Percentiles rank a stretch among this genome's conserved stretches.
Evolutionary conservation across 148 eudicot species (phyloP).

Genomic region (Arbutus unedo): DNA sequence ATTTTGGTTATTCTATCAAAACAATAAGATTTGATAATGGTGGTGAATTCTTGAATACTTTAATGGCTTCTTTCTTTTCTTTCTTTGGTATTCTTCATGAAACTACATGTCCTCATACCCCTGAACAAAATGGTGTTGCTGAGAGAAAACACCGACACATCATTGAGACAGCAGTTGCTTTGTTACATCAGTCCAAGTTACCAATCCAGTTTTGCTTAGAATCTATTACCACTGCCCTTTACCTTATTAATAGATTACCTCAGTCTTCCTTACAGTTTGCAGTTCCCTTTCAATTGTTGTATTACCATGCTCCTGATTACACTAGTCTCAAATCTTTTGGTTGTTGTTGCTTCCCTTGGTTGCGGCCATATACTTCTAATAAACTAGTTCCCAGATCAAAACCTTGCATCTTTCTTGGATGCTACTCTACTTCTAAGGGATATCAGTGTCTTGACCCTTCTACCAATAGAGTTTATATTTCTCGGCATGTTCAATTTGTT

Average conservation of each 20-base stretch:
- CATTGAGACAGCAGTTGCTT: not conserved
- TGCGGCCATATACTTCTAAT: not conserved
- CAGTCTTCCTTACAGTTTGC: not conserved
- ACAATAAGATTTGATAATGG: not conserved
- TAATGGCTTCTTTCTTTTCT: not conserved
- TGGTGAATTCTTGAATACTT: not conserved
- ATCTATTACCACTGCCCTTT: not conserved
- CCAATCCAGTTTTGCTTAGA: not conserved
- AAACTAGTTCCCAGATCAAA: not conserved
- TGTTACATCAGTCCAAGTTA: not conserved
- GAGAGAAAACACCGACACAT: not conserved
- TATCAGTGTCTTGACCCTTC: not conserved
- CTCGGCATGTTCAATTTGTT: not conserved
- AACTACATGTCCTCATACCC: not conserved
- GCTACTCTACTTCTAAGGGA: not conserved
- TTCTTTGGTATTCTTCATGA: not conserved
- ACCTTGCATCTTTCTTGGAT: not conserved
- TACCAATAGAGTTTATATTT: not conserved
- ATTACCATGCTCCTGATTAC: not conserved
- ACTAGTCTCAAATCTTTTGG: not conserved
- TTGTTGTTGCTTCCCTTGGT: not conserved
- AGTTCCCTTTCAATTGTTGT: not conserved
- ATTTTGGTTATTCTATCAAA: not conserved
- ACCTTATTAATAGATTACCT: not conserved
- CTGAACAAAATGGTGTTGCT: not conserved